Evolutionary conservation across 2,329 filamentous ascomycete species (phyloP), one percentile per base, ranked within the genome.

Genomic region (Cercospora nicotianae): DNA sequence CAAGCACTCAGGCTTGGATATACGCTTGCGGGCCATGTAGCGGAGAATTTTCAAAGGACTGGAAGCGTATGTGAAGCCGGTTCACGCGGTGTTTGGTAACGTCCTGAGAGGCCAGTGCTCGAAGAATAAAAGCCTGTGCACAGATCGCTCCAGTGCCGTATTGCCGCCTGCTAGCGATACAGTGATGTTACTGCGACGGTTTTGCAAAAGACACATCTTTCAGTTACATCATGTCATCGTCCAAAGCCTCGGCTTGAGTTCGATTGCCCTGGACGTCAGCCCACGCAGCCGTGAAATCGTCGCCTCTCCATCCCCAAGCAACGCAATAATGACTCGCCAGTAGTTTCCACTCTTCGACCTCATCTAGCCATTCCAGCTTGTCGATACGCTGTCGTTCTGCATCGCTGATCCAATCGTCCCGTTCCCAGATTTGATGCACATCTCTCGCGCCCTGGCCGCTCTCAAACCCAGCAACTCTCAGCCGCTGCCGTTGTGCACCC

Each of bases 321-420:
- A 99, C 86, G 71, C 94, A 89, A 76, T 99, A 99, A 83, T 99
- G 95, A 71, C 86, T 87, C 0, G 93, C 92, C 73, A 99, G 80
- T 73, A 99, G 80, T 75, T 90, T 85, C 91, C 95, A 96, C 81
- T 99, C 95, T 80, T 99, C 95, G 26, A 97, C 86, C 80, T 99
- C 95, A 80, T 99, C 95, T 70, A 99, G 80, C 75, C 95, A 93
- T 79, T 99, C 94, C 28, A 97, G 78, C 10, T 82, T 80, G 71
- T 94, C 90, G 1, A 98, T 88, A 59, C 94, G 84, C 75, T 91
- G 89, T 79, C 92, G 94, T 80, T 98, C 94, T 2, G 82, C 82
- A 0, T 83, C 77, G 0, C 77, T 76, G 3, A 96, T 83, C 93
- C 94, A 98, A 1, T 80, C 80, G 62, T 90, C 85, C 90, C 91